These are phyloP conservation scores for Pontederia paniculata DNA, from an alignment of 176 grass and related monocot species.

Conservation along the genomic window DNA sequence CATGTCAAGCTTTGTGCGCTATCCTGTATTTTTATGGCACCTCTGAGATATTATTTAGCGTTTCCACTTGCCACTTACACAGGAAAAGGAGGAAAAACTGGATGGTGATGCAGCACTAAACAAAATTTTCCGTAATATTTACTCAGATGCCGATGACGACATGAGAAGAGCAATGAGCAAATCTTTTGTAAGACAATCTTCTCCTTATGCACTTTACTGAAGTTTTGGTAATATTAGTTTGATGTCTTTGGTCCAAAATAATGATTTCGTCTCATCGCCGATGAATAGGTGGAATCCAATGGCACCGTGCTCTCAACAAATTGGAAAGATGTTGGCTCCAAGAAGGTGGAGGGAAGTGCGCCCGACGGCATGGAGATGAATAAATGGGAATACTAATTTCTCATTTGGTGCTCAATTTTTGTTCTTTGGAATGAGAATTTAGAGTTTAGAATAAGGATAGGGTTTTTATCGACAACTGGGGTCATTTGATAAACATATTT, in stretches of 20 bases:
- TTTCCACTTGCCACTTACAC: not conserved
- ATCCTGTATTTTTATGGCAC: too few species aligned
- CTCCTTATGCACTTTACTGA: not conserved
- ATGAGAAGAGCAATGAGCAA: slow-evolving; percentile 79
- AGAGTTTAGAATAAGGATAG: too few species aligned
- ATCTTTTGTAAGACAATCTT: slow-evolving; percentile 42
- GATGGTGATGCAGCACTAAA: slow-evolving; percentile 84
- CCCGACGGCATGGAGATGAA: slow-evolving; percentile 47
- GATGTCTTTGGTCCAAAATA: not conserved
- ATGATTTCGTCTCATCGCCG: not conserved
- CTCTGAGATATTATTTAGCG: not conserved
- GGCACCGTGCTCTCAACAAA: slow-evolving; percentile 44
- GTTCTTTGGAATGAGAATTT: too few species aligned
- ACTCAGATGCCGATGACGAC: slow-evolving; percentile 69
- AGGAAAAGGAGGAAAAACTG: slow-evolving; percentile 89
- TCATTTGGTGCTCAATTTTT: too few species aligned
- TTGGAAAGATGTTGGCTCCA: slow-evolving; percentile 38
- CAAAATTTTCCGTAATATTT: slow-evolving; percentile 66
- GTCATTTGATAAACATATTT: too few species aligned
- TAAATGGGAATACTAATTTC: slow-evolving; percentile 32
- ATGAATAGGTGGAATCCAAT: slow-evolving; percentile 29
- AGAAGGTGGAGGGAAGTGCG: slow-evolving; percentile 38
- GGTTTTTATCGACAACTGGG: too few species aligned
- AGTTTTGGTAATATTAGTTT: not conserved
- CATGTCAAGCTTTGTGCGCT: too few species aligned